A percentile compares a stretch with the other conserved stretches of the same genome.
phyloP scores from a whole-genome alignment of 371 early-diverging fungal species.

The Dinochytrium kinnereticum region DNA sequence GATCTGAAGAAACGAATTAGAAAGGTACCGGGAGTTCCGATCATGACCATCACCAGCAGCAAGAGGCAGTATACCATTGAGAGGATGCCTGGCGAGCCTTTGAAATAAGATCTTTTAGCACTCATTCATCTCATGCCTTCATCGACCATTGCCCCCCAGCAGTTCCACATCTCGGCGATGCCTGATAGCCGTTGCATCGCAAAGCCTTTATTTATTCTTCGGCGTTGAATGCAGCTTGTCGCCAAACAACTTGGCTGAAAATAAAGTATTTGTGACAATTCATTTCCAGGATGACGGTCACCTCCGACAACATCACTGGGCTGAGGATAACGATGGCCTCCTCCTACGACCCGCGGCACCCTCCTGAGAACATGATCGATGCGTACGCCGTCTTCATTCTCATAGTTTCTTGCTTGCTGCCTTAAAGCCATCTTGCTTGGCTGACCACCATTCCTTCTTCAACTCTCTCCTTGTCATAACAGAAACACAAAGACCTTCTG shows the following conservation, averaged over 20 bases:
- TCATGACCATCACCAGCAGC: slow-evolving; percentile 90
- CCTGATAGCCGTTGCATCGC: no score
- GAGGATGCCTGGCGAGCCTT: slow-evolving; percentile 75
- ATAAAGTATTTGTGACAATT: background rate
- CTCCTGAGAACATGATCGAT: slow-evolving; percentile 44
- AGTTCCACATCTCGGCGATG: no score
- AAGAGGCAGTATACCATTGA: slow-evolving; percentile 94
- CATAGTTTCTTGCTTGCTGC: no score
- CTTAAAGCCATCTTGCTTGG: no score
- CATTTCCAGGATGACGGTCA: background rate
- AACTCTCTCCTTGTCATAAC: no score
- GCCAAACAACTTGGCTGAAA: no score
- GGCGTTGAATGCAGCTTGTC: no score
- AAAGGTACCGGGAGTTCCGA: slow-evolving; percentile 99
- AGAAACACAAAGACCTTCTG: slow-evolving; percentile 46
- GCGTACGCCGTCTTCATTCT: slow-evolving; percentile 37
- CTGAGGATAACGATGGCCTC: slow-evolving; percentile 34
- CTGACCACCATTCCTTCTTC: no score
- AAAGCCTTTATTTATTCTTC: no score
- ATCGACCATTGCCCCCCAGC: no score
- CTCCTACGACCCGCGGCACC: slow-evolving; percentile 37
- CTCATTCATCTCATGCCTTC: no score
- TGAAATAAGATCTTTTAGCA: slow-evolving; percentile 28
- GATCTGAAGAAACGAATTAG: slow-evolving; percentile 98
- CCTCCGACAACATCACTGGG: slow-evolving; percentile 3